Evolutionary conservation across 1,284 basidiomycete genomes (phyloP), one percentile per base, ranked within the genome.

Genomic region (Ustilago lituana): DNA sequence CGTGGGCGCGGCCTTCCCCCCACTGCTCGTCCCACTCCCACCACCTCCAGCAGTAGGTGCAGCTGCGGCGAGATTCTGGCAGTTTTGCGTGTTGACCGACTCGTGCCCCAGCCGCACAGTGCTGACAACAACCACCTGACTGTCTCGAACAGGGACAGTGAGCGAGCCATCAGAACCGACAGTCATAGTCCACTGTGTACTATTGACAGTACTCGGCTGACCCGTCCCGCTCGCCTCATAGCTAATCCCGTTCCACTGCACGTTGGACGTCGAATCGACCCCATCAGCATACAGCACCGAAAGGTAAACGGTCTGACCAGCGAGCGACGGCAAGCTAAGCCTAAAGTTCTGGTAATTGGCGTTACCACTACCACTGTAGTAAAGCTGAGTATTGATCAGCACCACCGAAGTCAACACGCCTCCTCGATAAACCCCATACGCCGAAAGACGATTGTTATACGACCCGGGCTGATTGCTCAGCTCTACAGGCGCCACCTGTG

Each of bases 211-310:
- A 19, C 32, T 37, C 11, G 74, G 59, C 22, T 45, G 41, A 9
- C 74, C 74, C 36, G 11, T 68, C 32, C 55, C 47, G 23, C 46
- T 58, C 23, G 22, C 22, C 47, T 74, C 72, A 61, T 69, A 76
- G 41, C 63, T 67, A 60, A 74, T 65, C 26, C 74, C 74, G 48
- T 76, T 76, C 72, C 72, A 76, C 24, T 48, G 52, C 5, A 66
- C 57, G 45, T 71, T 65, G 20, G n/a, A 10, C n/a, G 57, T 68
- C 7, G 71, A 48, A 27, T 76, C 74, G 23, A 54, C 54, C n/a
- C 72, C 68, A 12, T 48, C 39, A 19, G 72, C 72, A 9, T 60
- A 66, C 17, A 76, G 56, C 11, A 24, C 35, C 5, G 68, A 59
- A 24, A 76, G 50, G 41, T 74, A 71, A 24, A 72, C 54, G n/a